Base-by-base conservation (phyloP, 2,329 filamentous ascomycete genomes). In the Aspergillus fischeri region DNA sequence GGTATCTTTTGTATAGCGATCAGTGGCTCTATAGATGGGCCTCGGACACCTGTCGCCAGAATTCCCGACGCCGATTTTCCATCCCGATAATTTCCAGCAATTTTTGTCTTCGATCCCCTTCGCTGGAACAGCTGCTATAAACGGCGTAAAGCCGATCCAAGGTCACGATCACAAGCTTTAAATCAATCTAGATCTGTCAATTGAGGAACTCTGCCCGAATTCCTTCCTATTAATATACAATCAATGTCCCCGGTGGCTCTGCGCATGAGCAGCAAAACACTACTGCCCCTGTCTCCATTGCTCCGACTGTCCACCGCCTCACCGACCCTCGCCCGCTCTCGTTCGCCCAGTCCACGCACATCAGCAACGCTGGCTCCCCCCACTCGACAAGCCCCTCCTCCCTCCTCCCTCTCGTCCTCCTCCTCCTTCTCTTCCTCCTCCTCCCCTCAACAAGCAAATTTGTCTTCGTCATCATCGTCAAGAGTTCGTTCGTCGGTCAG, bases 341-440 rank as follows among this genome's bases (percentile, higher is more conserved):
- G 60, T 53, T 63, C 54, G 58, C 57, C 61, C 63, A 64, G 68
- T 62, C 64, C 60, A 63, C 70, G 68, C 67, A 70, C 67, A 68
- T 70, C 70, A 63, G 66, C 70, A 68, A 73, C 70, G 56, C 68
- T 76, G 73, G 75, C 74, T 71, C 70, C 73, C 73, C 73, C 70
- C 73, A 73, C 69, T 66, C 72, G 61, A 63, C 62, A 62, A 65
- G 63, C 69, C 69, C 63, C 68, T 65, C 65, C 60, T 60, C 64
- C 64, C 62, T 65, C 66, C 60, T 66, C 63, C 55, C 62, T 62
- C 59, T 54, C 65, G 58, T 63, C 57, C 48, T 55, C 60, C 51
- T 55, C 57, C 41, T 54, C 54, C 27, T 58, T 51, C 53, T 54
- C 61, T 51, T 52, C 68, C 57, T 68, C 66, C 56, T 62, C 66